A percentile compares a stretch with the other conserved stretches of the same genome.
Conservation (phyloP, 768 basidiomycete species). For the Hericium alpestre region DNA sequence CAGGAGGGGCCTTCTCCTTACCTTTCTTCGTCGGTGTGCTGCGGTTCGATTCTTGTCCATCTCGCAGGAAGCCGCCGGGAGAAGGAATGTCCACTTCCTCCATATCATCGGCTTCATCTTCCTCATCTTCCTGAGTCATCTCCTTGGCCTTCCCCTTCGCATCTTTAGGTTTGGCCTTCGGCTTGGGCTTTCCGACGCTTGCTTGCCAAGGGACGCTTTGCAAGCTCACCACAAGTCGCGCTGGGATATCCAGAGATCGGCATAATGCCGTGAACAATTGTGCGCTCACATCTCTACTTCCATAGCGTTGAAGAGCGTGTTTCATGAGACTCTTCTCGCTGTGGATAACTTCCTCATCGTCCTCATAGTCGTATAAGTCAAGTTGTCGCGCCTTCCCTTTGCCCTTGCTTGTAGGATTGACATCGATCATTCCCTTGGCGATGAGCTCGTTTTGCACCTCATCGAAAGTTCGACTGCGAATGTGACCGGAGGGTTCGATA, state of each 20-base stretch:
- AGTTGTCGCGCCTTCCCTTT: conserved; percentile 20
- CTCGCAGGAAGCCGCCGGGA: conserved; percentile 15
- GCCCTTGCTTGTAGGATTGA: conserved; percentile 9
- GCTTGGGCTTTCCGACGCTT: conserved; percentile 45
- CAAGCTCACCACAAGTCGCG: conserved; percentile 79
- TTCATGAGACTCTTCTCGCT: conserved; percentile 88
- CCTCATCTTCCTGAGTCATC: conserved; percentile 21
- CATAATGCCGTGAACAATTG: conserved; percentile 89
- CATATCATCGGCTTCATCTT: conserved; percentile 27
- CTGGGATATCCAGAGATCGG: conserved; percentile 75
- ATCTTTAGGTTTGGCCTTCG: conserved; percentile 30
- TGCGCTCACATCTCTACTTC: conserved; percentile 77
- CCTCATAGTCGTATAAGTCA: conserved; percentile 25
- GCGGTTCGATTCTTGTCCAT: conserved; percentile 33
- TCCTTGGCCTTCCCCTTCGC: conserved; percentile 25
- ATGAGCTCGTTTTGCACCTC: conserved; percentile 39
- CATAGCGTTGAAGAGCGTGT: conserved; percentile 69
- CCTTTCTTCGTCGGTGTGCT: conserved; percentile 29
- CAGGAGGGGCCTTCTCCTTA: conserved; percentile 44
- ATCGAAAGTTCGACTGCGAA: conserved; percentile 69
- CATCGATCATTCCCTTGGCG: conserved; percentile 1
- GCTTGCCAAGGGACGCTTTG: conserved; percentile 91
- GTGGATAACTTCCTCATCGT: conserved; percentile 51
- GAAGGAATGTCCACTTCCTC: conserved; percentile 28
- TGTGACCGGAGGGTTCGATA: conserved; percentile 50